Evolutionary conservation across 768 basidiomycete genomes (phyloP).

Genomic region (Lepiota brunneoincarnata): DNA sequence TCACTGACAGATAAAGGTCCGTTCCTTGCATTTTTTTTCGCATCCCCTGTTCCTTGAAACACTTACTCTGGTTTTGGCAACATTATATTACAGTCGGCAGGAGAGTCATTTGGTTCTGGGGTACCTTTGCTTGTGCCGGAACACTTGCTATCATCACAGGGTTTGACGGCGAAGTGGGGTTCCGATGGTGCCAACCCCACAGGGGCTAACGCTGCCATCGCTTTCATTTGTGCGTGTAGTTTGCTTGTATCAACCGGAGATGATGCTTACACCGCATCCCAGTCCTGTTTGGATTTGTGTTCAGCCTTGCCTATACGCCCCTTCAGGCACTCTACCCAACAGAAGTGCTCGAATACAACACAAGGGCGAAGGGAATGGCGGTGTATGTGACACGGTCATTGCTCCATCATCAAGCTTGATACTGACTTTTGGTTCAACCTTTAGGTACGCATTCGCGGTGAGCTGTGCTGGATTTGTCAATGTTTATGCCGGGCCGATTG

Average conservation of each 20-base stretch:
- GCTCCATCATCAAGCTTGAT: too few species aligned
- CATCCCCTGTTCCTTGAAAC: not conserved
- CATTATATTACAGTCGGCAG: slow-evolving; percentile 30
- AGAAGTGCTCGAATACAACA: slow-evolving; percentile 53
- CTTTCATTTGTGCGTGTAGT: slow-evolving; percentile 39
- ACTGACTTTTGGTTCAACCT: slow-evolving; percentile 7
- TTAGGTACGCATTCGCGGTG: slow-evolving; percentile 40
- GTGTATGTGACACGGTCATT: slow-evolving; percentile 28
- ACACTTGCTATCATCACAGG: slow-evolving; percentile 40
- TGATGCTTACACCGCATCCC: slow-evolving; percentile 20
- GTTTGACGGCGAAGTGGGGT: slow-evolving; percentile 40
- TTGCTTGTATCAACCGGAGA: not conserved
- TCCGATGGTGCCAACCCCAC: slow-evolving; percentile 30
- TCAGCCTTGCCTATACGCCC: slow-evolving; percentile 54
- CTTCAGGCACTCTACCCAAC: slow-evolving; percentile 57
- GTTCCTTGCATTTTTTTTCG: not conserved
- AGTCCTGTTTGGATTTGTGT: slow-evolving; percentile 56
- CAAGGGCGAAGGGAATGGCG: slow-evolving; percentile 63
- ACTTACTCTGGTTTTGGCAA: not conserved
- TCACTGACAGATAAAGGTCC: slow-evolving; percentile 37
- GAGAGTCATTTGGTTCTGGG: slow-evolving; percentile 47
- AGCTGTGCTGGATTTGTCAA: slow-evolving; percentile 46
- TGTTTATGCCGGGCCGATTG: slow-evolving; percentile 45
- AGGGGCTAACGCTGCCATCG: slow-evolving; percentile 42
- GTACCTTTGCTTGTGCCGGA: slow-evolving; percentile 36